Evolutionary conservation across 805 yeast species (phyloP), one percentile per base, ranked within the genome.

Genomic region (Suhomyces pyralidae): DNA sequence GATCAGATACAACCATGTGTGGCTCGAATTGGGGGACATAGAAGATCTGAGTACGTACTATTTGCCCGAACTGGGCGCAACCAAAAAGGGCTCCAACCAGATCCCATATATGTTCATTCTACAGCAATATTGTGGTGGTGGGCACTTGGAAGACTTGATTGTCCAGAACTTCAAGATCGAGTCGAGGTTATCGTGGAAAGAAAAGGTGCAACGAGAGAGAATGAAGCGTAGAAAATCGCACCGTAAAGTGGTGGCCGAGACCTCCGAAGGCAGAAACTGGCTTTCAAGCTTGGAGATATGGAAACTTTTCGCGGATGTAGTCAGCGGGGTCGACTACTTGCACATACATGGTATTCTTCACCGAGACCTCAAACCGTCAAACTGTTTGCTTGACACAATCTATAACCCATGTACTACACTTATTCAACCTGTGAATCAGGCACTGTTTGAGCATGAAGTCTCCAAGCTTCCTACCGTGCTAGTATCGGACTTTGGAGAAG

Each of bases 401-500:
- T 78, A 66, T 49, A 55, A 46, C 7, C 45, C 24, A 17, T 32
- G 3, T 25, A 51, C 22, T 28, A 9, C n/a, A 15, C n/a, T 12
- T 19, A 12, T 43, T 12, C 40, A 24, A 1, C 12, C 38, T 10
- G 20, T 51, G 7, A 34, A 38, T 5, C 42, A 45, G 20, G 19
- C 25, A 7, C 24, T 54, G 3, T 59, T 63, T 22, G 64, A 60
- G 20, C 53, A 52, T 10, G 55, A 50, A 6, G 53, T 67, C 1
- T 51, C 58, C 5, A 54, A 55, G 24, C 72, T 85, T 10, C 96
- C 96, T 0, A 80, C 77, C n/a, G 81, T 89, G 1, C 74, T 90
- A 12, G 92, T 91, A 10, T 85, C 96, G 44, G 97, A 91, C 69
- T 87, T 91, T 66, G 97, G 97, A 3, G 97, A 91, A 66, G 88